Evolutionary conservation across 495 filamentous ascomycete genomes (phyloP).

Genomic region (Penicillium daleae): DNA sequence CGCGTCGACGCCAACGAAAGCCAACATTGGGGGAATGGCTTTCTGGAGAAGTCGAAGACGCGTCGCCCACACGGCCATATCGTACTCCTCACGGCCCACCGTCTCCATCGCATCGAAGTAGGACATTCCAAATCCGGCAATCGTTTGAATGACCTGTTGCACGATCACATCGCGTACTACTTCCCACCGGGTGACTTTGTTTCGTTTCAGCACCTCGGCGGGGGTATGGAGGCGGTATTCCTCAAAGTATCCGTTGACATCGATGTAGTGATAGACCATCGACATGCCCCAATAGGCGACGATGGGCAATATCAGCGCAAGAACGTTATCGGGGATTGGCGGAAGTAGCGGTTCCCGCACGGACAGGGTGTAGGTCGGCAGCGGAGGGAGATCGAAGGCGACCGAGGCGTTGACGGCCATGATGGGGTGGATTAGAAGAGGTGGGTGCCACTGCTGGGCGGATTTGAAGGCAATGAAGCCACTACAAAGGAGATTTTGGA

Average conservation of each 20-base stretch:
- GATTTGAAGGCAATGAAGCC: neutral
- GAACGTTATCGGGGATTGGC: slow-evolving; percentile 77
- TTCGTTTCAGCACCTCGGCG: slow-evolving; percentile 81
- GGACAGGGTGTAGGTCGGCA: slow-evolving; percentile 71
- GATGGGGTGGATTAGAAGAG: slow-evolving; percentile 15
- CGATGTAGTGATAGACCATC: slow-evolving; percentile 83
- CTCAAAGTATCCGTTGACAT: slow-evolving; percentile 78
- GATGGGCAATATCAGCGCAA: slow-evolving; percentile 75
- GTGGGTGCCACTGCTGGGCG: slow-evolving; percentile 1
- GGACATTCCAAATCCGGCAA: slow-evolving; percentile 61
- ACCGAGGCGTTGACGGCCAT: slow-evolving; percentile 49
- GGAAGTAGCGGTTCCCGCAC: slow-evolving; percentile 72
- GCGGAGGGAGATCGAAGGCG: slow-evolving; percentile 67
- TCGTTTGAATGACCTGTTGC: slow-evolving; percentile 86
- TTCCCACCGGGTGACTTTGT: slow-evolving; percentile 80
- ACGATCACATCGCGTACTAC: slow-evolving; percentile 85
- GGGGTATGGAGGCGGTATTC: slow-evolving; percentile 92
- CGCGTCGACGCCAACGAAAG: slow-evolving; percentile 47
- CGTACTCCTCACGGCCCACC: slow-evolving; percentile 76
- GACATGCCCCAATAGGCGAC: slow-evolving; percentile 88
- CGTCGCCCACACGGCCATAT: slow-evolving; percentile 80
- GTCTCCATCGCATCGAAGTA: slow-evolving; percentile 67
- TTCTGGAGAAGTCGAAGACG: slow-evolving; percentile 72
- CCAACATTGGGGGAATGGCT: slow-evolving; percentile 62
- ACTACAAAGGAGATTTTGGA: slow-evolving; percentile 3